Percentiles rank a stretch among this genome's conserved stretches.
Conservation (phyloP, 1,139 yeast species). For the Meyerozyma sp. region DNA sequence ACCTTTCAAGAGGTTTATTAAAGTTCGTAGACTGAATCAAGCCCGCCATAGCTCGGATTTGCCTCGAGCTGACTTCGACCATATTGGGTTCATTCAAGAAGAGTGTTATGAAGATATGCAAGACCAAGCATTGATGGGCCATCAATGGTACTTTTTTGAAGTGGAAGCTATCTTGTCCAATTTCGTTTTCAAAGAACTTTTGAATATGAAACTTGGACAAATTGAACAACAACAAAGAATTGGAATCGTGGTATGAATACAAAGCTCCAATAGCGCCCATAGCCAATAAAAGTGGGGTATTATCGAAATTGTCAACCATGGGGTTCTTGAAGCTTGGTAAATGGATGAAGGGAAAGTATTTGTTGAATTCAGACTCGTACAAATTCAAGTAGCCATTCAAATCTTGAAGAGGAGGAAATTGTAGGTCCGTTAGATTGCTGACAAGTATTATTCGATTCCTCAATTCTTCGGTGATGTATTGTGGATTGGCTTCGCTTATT, state of each 20-base stretch:
- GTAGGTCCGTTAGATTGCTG: conserved; percentile 45
- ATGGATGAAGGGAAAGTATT: conserved; percentile 80
- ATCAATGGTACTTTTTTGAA: conserved; percentile 72
- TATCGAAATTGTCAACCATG: conserved; percentile 49
- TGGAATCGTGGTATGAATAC: conserved; percentile 74
- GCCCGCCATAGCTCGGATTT: conserved; percentile 72
- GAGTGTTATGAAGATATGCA: conserved; percentile 77
- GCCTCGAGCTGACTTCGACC: conserved; percentile 69
- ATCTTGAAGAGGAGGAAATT: conserved; percentile 71
- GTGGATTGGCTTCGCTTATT: conserved; percentile 8
- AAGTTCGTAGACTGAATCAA: conserved; percentile 73
- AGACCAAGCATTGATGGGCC: conserved; percentile 81
- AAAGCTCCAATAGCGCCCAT: conserved; percentile 90
- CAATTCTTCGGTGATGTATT: conserved; percentile 42
- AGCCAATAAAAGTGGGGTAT: conserved; percentile 71
- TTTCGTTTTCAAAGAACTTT: conserved; percentile 60
- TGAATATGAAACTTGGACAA: conserved; percentile 76
- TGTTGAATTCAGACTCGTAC: conserved; percentile 70
- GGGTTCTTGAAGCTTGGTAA: conserved; percentile 60
- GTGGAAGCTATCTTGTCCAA: conserved; percentile 42
- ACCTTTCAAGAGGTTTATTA: conserved; percentile 63
- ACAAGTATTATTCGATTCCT: conserved; percentile 48
- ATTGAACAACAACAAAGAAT: conserved; percentile 72
- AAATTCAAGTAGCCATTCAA: conserved; percentile 67
- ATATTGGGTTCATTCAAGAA: conserved; percentile 74